Evolutionary conservation across 2,329 filamentous ascomycete genomes (phyloP), one percentile per base, ranked within the genome.

Genomic region (Scytalidium lignicola): DNA sequence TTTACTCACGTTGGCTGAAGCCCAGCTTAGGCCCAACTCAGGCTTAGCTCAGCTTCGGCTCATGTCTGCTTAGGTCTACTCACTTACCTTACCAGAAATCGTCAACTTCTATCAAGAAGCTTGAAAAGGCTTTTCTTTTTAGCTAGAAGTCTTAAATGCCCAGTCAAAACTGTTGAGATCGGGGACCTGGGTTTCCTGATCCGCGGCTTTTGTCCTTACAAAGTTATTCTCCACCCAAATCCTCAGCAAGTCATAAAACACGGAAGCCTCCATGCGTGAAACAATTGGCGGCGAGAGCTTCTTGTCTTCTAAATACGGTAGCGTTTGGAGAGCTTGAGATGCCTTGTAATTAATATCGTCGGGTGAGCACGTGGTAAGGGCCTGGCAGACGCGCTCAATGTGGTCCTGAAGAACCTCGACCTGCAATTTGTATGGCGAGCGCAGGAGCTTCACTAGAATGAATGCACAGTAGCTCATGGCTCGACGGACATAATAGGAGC

Each of bases 181-280:
- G n/a, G 5, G 15, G 15, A 9, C 15, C 15, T 37, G 32, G 8
- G 12, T 37, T 13, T 37, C 32, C 32, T 37, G 32, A 5, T 37
- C 32, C 5, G n/a, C 43, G 37, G 46, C 40, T 39, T 23, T 43
- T 19, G 23, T 28, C 13, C 18, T 39, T 39, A 22, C 22, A 43
- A 21, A 39, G 51, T 18, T 53, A 51, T 17, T 51, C 53, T 23
- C 53, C 21, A 2, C 53, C 53, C 17, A 51, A 51, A 39, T 55
- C 51, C 53, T 21, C 3, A 46, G 15, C 18, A 1, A n/a, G 32
- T 37, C 32, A 37, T 37, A 37, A n/a, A 37, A 37, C 15, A 37
- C 32, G 5, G 32, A 37, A 37, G 32, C 32, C 15, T 37, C 32
- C 32, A 37, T 37, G 32, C 32, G 32, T 37, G 32, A 37, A 13